Evolutionary conservation across 371 early-diverging fungal genomes (phyloP).

Genomic region (Rhizomucor miehei): DNA sequence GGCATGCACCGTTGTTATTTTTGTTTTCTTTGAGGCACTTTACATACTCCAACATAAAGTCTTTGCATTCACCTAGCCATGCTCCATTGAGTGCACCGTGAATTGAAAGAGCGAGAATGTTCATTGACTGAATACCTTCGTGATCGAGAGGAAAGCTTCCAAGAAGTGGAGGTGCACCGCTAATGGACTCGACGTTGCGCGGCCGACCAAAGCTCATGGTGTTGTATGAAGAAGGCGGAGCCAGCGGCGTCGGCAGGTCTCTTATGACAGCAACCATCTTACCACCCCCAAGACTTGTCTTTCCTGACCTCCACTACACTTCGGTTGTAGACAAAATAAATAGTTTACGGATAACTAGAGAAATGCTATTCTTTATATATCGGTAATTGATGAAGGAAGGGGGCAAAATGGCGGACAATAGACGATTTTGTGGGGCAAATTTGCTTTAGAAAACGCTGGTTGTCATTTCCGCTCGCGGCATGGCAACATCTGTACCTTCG

Average conservation of each 20-base stretch:
- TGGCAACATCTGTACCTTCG: not conserved
- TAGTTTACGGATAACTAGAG: too few species aligned
- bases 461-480: too few species aligned
- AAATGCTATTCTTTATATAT: too few species aligned
- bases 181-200: constrained; percentile 56
- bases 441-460: too few species aligned
- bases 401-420: too few species aligned
- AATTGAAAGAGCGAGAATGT: not conserved
- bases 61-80: constrained; percentile 67
- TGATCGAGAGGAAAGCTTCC: constrained; percentile 85
- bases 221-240: not conserved
- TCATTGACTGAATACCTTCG: constrained; percentile 40
- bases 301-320: too few species aligned
- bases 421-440: too few species aligned
- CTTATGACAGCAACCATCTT: too few species aligned
- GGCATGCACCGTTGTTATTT: constrained; percentile 64
- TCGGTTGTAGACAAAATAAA: too few species aligned
- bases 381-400: too few species aligned
- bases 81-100: constrained; percentile 1
- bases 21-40: constrained; percentile 69
- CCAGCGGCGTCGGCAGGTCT: too few species aligned
- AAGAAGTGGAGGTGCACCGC: constrained; percentile 68
- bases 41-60: constrained; percentile 69
- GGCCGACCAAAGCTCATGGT: constrained; percentile 66
- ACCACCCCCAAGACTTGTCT: too few species aligned